Base-by-base conservation (phyloP, 2,329 filamentous ascomycete genomes). In the Trichoderma lentiforme region DNA sequence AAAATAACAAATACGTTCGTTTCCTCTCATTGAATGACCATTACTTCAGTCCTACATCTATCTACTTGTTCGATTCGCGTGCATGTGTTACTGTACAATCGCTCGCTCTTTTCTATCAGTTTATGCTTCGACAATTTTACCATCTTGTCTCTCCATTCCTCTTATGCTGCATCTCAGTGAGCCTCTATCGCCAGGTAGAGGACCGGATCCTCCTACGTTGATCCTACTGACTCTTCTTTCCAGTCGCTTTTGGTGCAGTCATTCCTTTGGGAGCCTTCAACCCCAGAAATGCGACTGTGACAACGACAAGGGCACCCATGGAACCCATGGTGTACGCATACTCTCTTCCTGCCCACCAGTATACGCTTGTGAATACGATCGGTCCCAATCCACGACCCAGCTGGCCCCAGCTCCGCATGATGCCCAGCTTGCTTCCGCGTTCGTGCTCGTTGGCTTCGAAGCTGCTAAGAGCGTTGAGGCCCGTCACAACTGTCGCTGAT, bases 271-370 rank as follows among this genome's bases (percentile, higher is more conserved):
- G 93, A 24, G 90, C 86, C 82, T 91, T 93, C 74, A 98, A 82
- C 0, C 88, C 88, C 24, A 88, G 86, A 79, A 97, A 92, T 0
- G 92, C 93, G 28, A 94, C 82, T 12, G 86, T 86, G 58, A 88
- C 87, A 12, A 98, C 95, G 1, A 86, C 89, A 6, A 92, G 81
- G 84, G 98, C 97, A 6, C 94, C 94, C 14, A 89, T 86, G 0
- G 93, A 92, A 4, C 96, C 96, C 76, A 94, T 86, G 1, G 85
- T 86, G 81, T 98, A 99, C 2, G 96, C 96, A 12, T 90, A 87
- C 79, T 97, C 92, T 61, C 96, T 86, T 0, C 96, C 96, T 7
- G 94, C 95, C 96, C 96, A 99, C 96, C 96, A 99, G 83, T 99
- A 99, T 71, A 99, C 85, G 63, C 93, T 94, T 74, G 96, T 98